These are phyloP conservation scores for Solanum dulcamara DNA, from an alignment of 257 asterid genomes.

Conservation along the genomic window DNA sequence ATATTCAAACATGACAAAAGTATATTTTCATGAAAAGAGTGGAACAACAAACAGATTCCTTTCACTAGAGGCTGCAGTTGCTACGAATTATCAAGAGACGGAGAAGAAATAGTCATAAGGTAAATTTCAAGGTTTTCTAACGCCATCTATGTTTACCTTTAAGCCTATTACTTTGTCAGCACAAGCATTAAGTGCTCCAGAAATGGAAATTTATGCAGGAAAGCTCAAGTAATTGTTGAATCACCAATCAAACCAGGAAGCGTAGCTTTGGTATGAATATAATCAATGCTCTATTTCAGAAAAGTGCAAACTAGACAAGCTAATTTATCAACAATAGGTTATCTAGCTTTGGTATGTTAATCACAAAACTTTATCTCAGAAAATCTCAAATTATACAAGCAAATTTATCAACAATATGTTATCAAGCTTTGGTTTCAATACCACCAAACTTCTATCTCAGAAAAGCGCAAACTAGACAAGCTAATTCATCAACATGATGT, in stretches of 20 bases:
- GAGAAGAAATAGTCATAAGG: slow-evolving; percentile 49
- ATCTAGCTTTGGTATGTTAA: not conserved
- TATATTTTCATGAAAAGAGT: slow-evolving; percentile 34
- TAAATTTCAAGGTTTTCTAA: not conserved
- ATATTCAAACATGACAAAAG: not conserved
- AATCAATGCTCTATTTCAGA: not conserved
- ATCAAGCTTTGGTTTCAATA: slow-evolving; percentile 19
- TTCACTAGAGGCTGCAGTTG: slow-evolving; percentile 67
- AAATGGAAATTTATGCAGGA: slow-evolving; percentile 28
- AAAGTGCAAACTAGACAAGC: not conserved
- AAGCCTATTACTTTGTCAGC: not conserved
- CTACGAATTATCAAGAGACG: slow-evolving; percentile 33
- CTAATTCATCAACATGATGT: not conserved
- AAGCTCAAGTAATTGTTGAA: slow-evolving; percentile 46
- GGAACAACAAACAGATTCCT: slow-evolving; percentile 64
- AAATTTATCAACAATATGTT: not conserved
- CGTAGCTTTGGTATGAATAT: slow-evolving; percentile 35
- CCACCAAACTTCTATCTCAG: not conserved
- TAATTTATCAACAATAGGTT: not conserved
- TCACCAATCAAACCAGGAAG: slow-evolving; percentile 68
- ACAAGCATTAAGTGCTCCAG: not conserved
- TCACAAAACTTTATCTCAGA: too few species aligned
- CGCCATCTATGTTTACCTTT: not conserved
- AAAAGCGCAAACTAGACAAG: not conserved
- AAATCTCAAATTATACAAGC: not conserved